These are phyloP conservation scores for Acidiella bohemica DNA, from an alignment of 495 filamentous ascomycete genomes.

Conservation along the genomic window DNA sequence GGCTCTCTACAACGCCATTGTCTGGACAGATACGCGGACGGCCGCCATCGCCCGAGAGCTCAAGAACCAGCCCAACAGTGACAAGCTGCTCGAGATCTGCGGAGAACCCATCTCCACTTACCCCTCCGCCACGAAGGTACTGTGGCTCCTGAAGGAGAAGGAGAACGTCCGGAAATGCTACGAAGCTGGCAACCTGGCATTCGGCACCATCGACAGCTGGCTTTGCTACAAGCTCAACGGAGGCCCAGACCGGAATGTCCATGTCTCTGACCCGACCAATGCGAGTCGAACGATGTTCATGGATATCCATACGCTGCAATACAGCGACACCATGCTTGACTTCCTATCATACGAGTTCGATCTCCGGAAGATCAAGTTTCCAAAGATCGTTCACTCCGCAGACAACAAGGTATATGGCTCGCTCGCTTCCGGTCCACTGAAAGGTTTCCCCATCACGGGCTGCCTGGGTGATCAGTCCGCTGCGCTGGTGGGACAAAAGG, in stretches of 20 bases:
- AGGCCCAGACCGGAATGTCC: conserved; percentile 50
- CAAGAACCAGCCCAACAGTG: conserved; percentile 50
- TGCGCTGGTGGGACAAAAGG: conserved; percentile 83
- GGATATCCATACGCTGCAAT: conserved; percentile 75
- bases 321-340: conserved; percentile 64
- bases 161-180: conserved; percentile 62
- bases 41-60: conserved; percentile 66
- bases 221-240: conserved; percentile 83
- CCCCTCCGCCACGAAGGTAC: conserved; percentile 76
- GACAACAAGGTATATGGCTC: conserved; percentile 62
- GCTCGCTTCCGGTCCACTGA: conserved; percentile 51
- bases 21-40: conserved; percentile 88
- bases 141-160: conserved; percentile 71
- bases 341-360: conserved; percentile 65
- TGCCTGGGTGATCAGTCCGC: conserved; percentile 89
- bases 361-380: conserved; percentile 58
- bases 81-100: conserved; percentile 59
- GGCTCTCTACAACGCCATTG: conserved; percentile 76
- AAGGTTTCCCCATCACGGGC: conserved; percentile 68
- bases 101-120: conserved; percentile 89
- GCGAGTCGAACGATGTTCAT: conserved; percentile 95
- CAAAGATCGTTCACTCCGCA: conserved; percentile 77
- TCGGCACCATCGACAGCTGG: conserved; percentile 93
- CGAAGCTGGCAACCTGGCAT: conserved; percentile 65
- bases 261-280: conserved; percentile 85